A percentile compares a stretch with the other conserved stretches of the same genome.
Evolutionary conservation across 345 rosid genomes (phyloP).

Genomic region (Pistacia vera): DNA sequence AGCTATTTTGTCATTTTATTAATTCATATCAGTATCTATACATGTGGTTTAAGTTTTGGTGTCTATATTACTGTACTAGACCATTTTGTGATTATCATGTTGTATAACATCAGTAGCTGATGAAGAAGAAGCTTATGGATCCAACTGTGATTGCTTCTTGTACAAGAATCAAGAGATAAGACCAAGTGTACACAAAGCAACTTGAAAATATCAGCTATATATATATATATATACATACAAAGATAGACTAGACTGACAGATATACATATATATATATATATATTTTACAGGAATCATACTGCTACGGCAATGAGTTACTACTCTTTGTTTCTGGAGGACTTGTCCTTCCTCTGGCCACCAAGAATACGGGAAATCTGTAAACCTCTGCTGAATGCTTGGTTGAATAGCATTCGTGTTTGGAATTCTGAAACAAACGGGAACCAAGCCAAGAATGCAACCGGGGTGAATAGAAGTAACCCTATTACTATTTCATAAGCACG

Average conservation of each 20-base stretch:
- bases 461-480: constrained; percentile 82
- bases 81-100: too few relatives aligned
- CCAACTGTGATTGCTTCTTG: too few relatives aligned
- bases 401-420: constrained; percentile 89
- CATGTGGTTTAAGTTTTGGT: too few relatives aligned
- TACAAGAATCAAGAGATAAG: too few relatives aligned
- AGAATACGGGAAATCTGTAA: constrained; percentile 90
- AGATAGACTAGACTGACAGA: background rate
- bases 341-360: constrained; percentile 71
- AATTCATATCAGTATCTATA: too few relatives aligned
- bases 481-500: constrained; percentile 72
- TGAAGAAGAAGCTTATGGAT: too few relatives aligned
- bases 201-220: background rate
- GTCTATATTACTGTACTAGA: too few relatives aligned
- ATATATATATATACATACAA: background rate
- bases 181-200: too few relatives aligned
- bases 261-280: too few relatives aligned
- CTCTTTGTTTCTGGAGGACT: constrained; percentile 61
- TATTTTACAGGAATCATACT: too few relatives aligned
- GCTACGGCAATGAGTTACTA: constrained; percentile 10
- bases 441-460: constrained; percentile 89
- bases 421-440: constrained; percentile 90
- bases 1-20: too few relatives aligned
- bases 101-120: too few relatives aligned
- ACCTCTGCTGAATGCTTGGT: constrained; percentile 96